Evolutionary conservation across 2,329 filamentous ascomycete genomes (phyloP).

Genomic region (Pestalotiopsis sp.): DNA sequence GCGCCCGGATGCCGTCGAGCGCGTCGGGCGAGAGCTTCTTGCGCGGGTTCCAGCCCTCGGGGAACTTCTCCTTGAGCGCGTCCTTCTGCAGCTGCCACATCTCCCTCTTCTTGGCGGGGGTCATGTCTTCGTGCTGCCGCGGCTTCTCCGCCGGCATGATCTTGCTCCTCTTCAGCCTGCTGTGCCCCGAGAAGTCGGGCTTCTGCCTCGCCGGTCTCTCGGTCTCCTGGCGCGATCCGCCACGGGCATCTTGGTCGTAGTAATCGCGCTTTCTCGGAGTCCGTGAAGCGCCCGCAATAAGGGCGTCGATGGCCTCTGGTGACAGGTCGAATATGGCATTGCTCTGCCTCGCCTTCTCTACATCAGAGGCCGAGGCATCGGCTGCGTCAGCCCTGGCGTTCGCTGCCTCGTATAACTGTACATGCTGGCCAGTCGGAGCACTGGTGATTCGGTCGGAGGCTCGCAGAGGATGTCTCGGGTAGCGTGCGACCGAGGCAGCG

Average conservation of each 20-base stretch:
- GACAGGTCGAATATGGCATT: slow-evolving; percentile 35
- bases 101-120: slow-evolving; percentile 38
- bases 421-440: neutral
- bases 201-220: slow-evolving; percentile 5
- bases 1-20: slow-evolving; percentile 82
- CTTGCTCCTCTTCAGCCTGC: slow-evolving; percentile 27
- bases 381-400: slow-evolving; percentile 2
- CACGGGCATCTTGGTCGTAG: neutral
- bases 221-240: neutral
- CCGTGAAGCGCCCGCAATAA: slow-evolving; percentile 22
- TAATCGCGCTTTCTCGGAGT: neutral
- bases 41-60: slow-evolving; percentile 77
- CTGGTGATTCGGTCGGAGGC: neutral
- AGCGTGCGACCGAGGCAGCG: slow-evolving; percentile 21
- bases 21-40: slow-evolving; percentile 93
- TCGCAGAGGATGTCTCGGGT: slow-evolving; percentile 16
- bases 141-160: slow-evolving; percentile 23
- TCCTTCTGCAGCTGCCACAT: slow-evolving; percentile 78
- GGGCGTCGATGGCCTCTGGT: slow-evolving; percentile 36
- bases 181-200: slow-evolving; percentile 17
- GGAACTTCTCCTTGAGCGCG: slow-evolving; percentile 77
- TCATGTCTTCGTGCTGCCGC: slow-evolving; percentile 12
- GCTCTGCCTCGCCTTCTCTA: slow-evolving; percentile 23
- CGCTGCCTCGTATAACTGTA: slow-evolving; percentile 1
- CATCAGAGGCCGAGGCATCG: slow-evolving; percentile 17